Percentiles rank a stretch among this genome's conserved stretches.
These are phyloP conservation scores for Rosa chinensis DNA, from an alignment of 306 rosid genomes.

Conservation along the genomic window DNA sequence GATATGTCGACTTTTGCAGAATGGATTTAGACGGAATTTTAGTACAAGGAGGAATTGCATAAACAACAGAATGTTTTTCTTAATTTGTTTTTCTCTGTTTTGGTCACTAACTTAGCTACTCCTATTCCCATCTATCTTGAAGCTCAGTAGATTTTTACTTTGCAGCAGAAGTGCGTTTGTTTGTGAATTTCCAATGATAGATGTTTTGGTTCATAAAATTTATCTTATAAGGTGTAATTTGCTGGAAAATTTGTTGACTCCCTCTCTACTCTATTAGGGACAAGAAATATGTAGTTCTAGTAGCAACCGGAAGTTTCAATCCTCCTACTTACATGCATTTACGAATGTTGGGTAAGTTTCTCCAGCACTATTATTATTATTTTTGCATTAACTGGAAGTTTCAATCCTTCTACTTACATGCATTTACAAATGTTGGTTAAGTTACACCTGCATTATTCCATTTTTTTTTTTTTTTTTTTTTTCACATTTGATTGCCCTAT, in stretches of 20 bases:
- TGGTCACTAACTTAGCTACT: not conserved
- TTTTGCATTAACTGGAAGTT: constrained; percentile 54
- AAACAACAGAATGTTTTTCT: not conserved
- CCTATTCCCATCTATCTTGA: not conserved
- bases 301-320: constrained; percentile 88
- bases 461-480: no score
- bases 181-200: not conserved
- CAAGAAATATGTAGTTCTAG: constrained; percentile 61
- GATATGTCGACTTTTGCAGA: constrained; percentile 2
- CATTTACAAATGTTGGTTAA: constrained; percentile 86
- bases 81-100: not conserved
- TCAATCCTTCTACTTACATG: constrained; percentile 92
- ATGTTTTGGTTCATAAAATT: not conserved
- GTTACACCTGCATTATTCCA: constrained; percentile 7
- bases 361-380: not conserved
- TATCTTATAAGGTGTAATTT: not conserved
- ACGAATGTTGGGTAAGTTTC: constrained; percentile 75
- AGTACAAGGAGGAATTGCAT: not conserved
- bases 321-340: constrained; percentile 96
- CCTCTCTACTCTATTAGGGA: constrained; percentile 33
- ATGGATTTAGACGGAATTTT: not conserved
- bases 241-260: not conserved
- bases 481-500: not conserved
- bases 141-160: not conserved
- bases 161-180: not conserved